Evolutionary conservation across 768 basidiomycete genomes (phyloP), one percentile per base, ranked within the genome.

Genomic region (Amanita exitialis): DNA sequence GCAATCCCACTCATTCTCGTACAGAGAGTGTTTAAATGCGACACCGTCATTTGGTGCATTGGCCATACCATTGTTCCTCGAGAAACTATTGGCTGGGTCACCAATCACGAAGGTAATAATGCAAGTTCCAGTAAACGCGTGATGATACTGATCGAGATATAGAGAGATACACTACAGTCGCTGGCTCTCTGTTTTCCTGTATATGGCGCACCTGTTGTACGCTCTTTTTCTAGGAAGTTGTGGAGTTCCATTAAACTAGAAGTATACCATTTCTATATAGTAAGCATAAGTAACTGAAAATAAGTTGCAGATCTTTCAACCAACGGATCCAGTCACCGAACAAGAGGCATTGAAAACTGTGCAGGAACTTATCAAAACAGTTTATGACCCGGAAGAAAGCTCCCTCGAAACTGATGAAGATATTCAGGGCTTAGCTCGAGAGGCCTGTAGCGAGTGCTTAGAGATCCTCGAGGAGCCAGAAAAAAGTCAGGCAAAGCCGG

Each of bases 221-320:
- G 76, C 12, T 75, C 76, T 8, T 76, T 77, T 51, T 86, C 86
- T 1, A 72, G 74, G 3, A 84, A 91, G 56, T 65, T 98, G n/a
- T 96, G 93, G 91, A 93, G 85, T 63, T 75, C 84, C 0, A 64
- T 98, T 30, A 95, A 91, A 62, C 74, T 97, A 21, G 96, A 98
- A 77, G 94, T 88, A 52, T 49, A 49, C 39, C 41, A 20, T 27
- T 47, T 37, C 16, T 43, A 12, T 32, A n/a, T 27, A 53, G 2
- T 21, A 53, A 21, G 23, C 49, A 41, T 36, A 7, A 12, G 16
- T 32, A 3, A 50, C 57, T 42, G 23, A 23, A 20, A 32, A 35
- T 37, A 12, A 42, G 45, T 15, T 41, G 16, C 56, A 98, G 92
- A 87, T 98, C 32, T 89, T 97, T 65, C 92, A 97, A 73, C 90